Conservation (phyloP, 495 filamentous ascomycete genomes). For the Aspergillus bertholletiae region DNA sequence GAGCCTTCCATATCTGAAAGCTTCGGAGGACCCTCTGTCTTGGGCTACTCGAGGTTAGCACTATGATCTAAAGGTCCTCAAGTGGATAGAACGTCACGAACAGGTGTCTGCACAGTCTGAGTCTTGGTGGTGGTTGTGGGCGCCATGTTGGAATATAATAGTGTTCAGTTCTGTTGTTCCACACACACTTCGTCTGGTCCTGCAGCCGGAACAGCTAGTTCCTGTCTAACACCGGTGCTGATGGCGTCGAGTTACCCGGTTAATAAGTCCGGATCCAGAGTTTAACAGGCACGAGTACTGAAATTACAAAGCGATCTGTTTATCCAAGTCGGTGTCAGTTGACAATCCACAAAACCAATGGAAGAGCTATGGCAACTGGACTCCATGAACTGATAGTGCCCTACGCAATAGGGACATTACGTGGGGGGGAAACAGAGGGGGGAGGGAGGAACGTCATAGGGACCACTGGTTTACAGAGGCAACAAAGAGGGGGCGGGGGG, state of each 20-base stretch:
- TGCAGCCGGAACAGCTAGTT: not conserved
- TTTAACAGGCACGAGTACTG: slow-evolving; percentile 1
- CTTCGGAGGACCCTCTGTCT: slow-evolving; percentile 34
- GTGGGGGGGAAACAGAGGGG: slow-evolving; percentile 9
- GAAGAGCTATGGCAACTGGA: slow-evolving; percentile 15
- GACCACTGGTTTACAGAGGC: not conserved
- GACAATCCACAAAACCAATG: slow-evolving; percentile 11
- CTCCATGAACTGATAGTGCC: slow-evolving; percentile 12
- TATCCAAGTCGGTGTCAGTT: slow-evolving; percentile 19
- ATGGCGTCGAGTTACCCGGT: not conserved
- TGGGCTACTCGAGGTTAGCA: slow-evolving; percentile 26
- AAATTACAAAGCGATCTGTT: slow-evolving; percentile 16
- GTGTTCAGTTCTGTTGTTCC: not conserved
- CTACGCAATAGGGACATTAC: slow-evolving; percentile 23
- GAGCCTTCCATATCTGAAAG: slow-evolving; percentile 59
- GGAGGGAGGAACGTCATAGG: not conserved
- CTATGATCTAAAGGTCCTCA: not conserved
- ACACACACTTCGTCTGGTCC: not conserved
- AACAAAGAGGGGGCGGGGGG: not conserved
- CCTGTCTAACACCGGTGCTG: not conserved
- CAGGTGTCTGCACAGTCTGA: slow-evolving; percentile 26
- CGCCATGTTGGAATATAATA: slow-evolving; percentile 23
- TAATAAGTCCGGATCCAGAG: slow-evolving; percentile 1
- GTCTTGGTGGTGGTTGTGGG: slow-evolving; percentile 27
- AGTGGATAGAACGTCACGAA: slow-evolving; percentile 15